Evolutionary conservation across 2,329 filamentous ascomycete species (phyloP).

Genomic region (Colletotrichum tamarilloi): DNA sequence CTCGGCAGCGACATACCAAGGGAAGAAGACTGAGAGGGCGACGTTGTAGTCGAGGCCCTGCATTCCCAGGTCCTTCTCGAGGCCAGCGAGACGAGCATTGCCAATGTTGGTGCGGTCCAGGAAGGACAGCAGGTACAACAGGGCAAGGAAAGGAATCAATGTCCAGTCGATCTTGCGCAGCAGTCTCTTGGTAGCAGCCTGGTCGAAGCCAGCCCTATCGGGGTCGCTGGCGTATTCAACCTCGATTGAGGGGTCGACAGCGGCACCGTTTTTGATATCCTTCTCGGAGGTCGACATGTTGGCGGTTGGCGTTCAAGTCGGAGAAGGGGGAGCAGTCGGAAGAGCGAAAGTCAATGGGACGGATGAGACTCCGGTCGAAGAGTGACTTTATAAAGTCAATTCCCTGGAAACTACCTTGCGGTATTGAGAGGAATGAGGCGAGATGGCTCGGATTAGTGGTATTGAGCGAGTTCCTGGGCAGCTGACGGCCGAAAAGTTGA

Average conservation of each 20-base stretch:
- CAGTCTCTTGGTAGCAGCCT: constrained; percentile 58
- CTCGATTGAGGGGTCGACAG: constrained; percentile 33
- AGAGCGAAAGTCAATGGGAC: neutral
- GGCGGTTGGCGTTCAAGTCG: neutral
- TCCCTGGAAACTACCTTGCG: neutral
- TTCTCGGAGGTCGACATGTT: constrained; percentile 32
- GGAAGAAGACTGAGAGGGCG: constrained; percentile 63
- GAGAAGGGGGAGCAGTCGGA: neutral
- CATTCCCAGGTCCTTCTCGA: constrained; percentile 56
- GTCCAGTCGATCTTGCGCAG: constrained; percentile 64
- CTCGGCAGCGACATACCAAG: constrained; percentile 63
- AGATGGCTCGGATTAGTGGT: neutral
- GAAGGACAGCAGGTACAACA: constrained; percentile 62
- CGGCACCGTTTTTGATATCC: constrained; percentile 27
- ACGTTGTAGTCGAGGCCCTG: constrained; percentile 70
- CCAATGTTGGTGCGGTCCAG: constrained; percentile 64
- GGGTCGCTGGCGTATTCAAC: constrained; percentile 35
- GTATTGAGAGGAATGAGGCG: neutral
- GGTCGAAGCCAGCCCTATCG: constrained; percentile 43
- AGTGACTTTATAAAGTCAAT: neutral
- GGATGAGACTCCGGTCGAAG: neutral
- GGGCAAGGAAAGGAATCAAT: constrained; percentile 68
- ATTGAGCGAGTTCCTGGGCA: constrained; percentile 8
- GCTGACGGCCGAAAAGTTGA: neutral
- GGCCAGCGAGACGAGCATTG: constrained; percentile 51